A percentile compares a stretch with the other conserved stretches of the same genome.
These are phyloP conservation scores for Prunus yedoensis DNA, from an alignment of 331 rosid species.

Conservation along the genomic window DNA sequence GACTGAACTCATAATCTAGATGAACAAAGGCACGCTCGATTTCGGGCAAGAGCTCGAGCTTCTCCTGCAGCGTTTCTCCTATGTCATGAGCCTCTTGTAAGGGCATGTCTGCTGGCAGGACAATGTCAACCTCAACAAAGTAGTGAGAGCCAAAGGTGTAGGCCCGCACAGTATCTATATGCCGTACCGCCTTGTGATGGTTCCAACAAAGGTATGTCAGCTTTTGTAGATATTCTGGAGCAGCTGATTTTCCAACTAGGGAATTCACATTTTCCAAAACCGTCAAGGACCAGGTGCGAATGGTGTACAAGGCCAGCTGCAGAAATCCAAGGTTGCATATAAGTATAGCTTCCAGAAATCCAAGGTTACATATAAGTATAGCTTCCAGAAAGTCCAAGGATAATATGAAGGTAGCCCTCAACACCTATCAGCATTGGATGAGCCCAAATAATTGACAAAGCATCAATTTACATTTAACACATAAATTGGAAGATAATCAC, in stretches of 20 bases:
- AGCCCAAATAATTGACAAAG: not conserved
- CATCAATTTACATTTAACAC: not conserved
- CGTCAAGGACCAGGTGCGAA: conserved; percentile 95
- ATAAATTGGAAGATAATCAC: not conserved
- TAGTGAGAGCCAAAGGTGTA: conserved; percentile 97
- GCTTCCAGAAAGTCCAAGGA: not conserved
- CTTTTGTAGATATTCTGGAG: conserved; percentile 91
- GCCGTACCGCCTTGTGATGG: conserved; percentile 82
- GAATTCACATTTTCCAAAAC: conserved; percentile 95
- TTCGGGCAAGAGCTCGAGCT: conserved; percentile 84
- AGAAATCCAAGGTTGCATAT: conserved; percentile 14
- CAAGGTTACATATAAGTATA: conserved; percentile 11
- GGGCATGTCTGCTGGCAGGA: conserved; percentile 85
- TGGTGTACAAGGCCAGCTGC: conserved; percentile 94
- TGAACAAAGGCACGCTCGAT: conserved; percentile 98
- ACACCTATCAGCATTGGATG: not conserved
- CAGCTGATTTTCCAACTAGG: conserved; percentile 88
- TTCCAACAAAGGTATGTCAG: conserved; percentile 98
- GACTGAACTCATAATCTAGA: conserved; percentile 89
- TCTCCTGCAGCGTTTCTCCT: conserved; percentile 88
- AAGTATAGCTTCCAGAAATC: not conserved
- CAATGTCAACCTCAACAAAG: conserved; percentile 97
- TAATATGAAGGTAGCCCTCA: not conserved
- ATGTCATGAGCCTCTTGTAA: conserved; percentile 92
- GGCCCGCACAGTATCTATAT: conserved; percentile 90